Percentiles rank a stretch among this genome's conserved stretches.
Conservation (phyloP, 2,329 filamentous ascomycete species). For the Daldinia sp. region DNA sequence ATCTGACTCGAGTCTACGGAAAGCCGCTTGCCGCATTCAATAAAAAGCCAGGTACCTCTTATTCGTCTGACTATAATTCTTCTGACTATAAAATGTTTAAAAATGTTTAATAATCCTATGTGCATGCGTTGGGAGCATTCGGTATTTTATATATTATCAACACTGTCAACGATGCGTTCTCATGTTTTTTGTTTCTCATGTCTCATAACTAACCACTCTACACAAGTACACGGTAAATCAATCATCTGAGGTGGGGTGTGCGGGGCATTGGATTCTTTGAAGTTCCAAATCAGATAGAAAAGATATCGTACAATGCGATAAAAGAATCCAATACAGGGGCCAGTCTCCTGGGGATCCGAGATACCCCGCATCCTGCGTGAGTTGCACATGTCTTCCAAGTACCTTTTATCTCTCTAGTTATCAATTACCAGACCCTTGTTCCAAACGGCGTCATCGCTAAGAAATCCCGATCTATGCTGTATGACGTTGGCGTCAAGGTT, state of each 20-base stretch:
- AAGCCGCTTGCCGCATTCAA: not conserved
- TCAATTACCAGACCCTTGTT: not conserved
- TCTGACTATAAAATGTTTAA: too few species aligned
- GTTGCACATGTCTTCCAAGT: too few species aligned
- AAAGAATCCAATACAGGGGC: too few species aligned
- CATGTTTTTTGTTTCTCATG: not conserved
- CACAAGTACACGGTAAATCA: not conserved
- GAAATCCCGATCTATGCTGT: slow-evolving; percentile 3
- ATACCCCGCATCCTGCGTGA: too few species aligned
- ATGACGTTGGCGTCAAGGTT: slow-evolving; percentile 20
- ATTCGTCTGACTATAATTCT: too few species aligned
- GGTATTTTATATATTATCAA: not conserved
- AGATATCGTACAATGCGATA: too few species aligned
- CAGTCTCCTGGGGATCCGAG: too few species aligned
- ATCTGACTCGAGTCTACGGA: slow-evolving; percentile 17
- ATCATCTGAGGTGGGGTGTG: slow-evolving; percentile 16
- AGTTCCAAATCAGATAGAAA: slow-evolving; percentile 2
- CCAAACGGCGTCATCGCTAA: slow-evolving; percentile 5
- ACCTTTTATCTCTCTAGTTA: too few species aligned
- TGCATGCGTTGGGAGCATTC: too few species aligned
- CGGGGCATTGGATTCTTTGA: slow-evolving; percentile 25
- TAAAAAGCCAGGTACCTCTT: too few species aligned
- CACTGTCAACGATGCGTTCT: not conserved
- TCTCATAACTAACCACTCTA: too few species aligned
- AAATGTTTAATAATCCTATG: too few species aligned